These are phyloP conservation scores for Colletotrichum falcatum DNA, from an alignment of 2,329 filamentous ascomycete genomes.

Conservation along the genomic window DNA sequence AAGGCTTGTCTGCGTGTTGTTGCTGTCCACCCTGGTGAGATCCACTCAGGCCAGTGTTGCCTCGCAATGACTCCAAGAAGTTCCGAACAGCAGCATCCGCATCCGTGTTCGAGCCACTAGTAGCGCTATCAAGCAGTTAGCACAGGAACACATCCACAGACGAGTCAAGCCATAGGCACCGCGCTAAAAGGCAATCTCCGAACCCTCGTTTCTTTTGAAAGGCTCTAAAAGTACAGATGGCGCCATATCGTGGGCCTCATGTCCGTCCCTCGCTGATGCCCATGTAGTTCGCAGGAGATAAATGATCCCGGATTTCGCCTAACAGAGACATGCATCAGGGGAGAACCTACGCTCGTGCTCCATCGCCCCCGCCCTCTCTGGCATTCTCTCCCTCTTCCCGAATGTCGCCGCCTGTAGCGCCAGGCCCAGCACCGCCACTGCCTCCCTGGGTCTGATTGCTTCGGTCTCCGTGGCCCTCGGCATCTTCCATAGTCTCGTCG, in stretches of 20 bases:
- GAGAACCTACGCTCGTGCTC: conserved; percentile 97
- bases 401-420: conserved; percentile 90
- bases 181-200: conserved; percentile 33
- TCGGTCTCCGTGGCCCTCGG: conserved; percentile 72
- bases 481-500: conserved; percentile 84
- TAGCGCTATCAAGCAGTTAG: conserved; percentile 37
- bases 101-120: conserved; percentile 65
- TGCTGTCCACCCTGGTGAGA: conserved; percentile 47
- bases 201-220: conserved; percentile 41
- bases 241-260: conserved; percentile 29
- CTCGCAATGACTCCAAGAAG: conserved; percentile 85
- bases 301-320: conserved; percentile 28
- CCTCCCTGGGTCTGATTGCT: conserved; percentile 69
- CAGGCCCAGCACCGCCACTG: conserved; percentile 85
- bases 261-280: conserved; percentile 27
- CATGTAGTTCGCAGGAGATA: conserved; percentile 26
- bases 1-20: conserved; percentile 67
- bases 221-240: conserved; percentile 46
- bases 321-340: conserved; percentile 34
- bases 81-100: conserved; percentile 85
- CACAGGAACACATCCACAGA: conserved; percentile 18
- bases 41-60: conserved; percentile 58
- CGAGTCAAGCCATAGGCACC: conserved; percentile 29
- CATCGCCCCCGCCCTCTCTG: conserved; percentile 93
- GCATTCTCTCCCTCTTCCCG: conserved; percentile 89